Conservation (phyloP, 371 early-diverging fungal genomes). For the Mycotypha africana region DNA sequence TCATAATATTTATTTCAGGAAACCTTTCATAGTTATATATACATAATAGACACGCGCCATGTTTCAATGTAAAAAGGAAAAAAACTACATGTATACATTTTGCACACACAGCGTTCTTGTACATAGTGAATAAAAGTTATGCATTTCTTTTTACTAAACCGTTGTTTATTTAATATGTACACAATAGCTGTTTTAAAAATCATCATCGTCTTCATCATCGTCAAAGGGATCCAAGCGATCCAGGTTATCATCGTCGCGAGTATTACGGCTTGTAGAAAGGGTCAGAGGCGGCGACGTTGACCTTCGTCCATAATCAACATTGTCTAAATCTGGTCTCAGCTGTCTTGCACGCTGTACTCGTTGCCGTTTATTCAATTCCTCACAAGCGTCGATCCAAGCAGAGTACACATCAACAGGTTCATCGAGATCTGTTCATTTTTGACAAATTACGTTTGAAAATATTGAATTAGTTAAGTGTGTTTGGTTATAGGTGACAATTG, state of each 20-base stretch:
- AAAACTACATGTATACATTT: no score
- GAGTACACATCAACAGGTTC: constrained; percentile 83
- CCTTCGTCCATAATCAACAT: background rate
- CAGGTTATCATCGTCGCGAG: constrained; percentile 8
- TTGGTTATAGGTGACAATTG: background rate
- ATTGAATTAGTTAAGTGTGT: no score
- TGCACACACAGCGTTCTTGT: no score
- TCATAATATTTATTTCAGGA: no score
- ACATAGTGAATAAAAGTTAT: no score
- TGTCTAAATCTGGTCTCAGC: constrained; percentile 11
- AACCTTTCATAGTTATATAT: no score
- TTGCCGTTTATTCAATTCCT: constrained; percentile 53
- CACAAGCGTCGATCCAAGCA: constrained; percentile 84
- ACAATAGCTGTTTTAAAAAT: constrained; percentile 6
- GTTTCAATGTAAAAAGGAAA: no score
- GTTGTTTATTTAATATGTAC: no score
- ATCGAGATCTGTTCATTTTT: constrained; percentile 60
- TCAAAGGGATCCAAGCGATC: constrained; percentile 27
- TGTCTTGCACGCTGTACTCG: constrained; percentile 13
- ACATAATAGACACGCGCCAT: no score
- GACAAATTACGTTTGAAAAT: no score
- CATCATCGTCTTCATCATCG: constrained; percentile 33
- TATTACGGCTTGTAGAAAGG: constrained; percentile 2
- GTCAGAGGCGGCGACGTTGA: constrained; percentile 20
- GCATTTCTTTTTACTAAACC: no score